Percentiles rank a stretch among this genome's conserved stretches.
Conservation (phyloP, 768 basidiomycete species). For the Rhizopogon vulgaris region DNA sequence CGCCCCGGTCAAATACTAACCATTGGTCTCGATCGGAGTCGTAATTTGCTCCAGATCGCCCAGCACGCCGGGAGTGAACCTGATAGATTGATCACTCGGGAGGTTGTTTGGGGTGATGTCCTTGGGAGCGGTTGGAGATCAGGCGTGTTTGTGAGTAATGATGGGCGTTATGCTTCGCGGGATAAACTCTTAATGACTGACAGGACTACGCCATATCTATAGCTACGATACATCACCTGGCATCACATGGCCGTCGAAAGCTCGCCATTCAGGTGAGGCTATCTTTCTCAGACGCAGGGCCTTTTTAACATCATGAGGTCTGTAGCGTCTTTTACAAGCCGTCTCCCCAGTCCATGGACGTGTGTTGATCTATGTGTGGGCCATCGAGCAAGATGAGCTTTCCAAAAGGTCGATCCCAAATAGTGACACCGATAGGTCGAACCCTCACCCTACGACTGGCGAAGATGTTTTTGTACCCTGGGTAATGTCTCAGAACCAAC, state of each 20-base stretch:
- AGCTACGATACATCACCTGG: slow-evolving; percentile 94
- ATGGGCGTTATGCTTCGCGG: neutral
- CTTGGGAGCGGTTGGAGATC: slow-evolving; percentile 66
- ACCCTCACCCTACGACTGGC: slow-evolving; percentile 32
- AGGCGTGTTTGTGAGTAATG: slow-evolving; percentile 68
- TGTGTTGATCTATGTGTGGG: slow-evolving; percentile 94
- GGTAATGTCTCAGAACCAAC: slow-evolving; percentile 46
- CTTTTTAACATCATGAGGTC: neutral
- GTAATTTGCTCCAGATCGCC: slow-evolving; percentile 73
- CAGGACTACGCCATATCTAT: slow-evolving; percentile 97
- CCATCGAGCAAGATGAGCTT: slow-evolving; percentile 82
- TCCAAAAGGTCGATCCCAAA: slow-evolving; percentile 67
- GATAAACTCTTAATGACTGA: neutral
- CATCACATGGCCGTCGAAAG: slow-evolving; percentile 68
- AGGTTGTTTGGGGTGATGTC: slow-evolving; percentile 80
- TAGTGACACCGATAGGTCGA: neutral
- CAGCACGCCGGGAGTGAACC: slow-evolving; percentile 45
- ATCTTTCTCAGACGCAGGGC: neutral
- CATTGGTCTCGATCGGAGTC: slow-evolving; percentile 80
- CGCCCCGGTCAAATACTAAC: slow-evolving; percentile 60
- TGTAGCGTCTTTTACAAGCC: slow-evolving; percentile 54
- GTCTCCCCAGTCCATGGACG: slow-evolving; percentile 70
- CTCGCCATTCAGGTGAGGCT: slow-evolving; percentile 62
- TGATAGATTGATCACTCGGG: slow-evolving; percentile 33
- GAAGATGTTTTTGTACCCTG: slow-evolving; percentile 90